These are phyloP conservation scores for Periconia sp. DNA, from an alignment of 2,329 filamentous ascomycete genomes.

Conservation along the genomic window DNA sequence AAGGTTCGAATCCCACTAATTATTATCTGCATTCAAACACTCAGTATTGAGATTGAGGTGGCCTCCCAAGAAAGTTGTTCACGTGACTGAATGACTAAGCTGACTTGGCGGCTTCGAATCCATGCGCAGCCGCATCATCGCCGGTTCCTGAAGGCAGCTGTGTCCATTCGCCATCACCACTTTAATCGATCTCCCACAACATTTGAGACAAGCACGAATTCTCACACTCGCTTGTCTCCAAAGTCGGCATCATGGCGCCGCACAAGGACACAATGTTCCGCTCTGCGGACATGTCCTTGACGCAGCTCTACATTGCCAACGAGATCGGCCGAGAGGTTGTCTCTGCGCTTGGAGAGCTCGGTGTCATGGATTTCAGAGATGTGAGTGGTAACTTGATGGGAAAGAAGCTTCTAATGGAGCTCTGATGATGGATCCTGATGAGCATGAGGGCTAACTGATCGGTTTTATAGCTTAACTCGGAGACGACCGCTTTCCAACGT, in stretches of 20 bases:
- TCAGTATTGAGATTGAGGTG: too few species aligned
- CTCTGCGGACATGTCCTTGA: slow-evolving; percentile 99
- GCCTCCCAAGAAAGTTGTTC: too few species aligned
- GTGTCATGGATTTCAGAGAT: slow-evolving; percentile 95
- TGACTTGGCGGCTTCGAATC: too few species aligned
- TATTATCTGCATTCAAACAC: too few species aligned
- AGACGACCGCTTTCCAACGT: slow-evolving; percentile 92
- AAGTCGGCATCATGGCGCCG: slow-evolving; percentile 61
- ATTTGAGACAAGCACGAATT: slow-evolving; percentile 30
- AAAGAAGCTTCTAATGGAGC: slow-evolving; percentile 14
- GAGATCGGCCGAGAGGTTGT: slow-evolving; percentile 98
- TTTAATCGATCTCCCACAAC: slow-evolving; percentile 25
- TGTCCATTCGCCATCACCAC: slow-evolving; percentile 35
- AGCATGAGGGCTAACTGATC: slow-evolving; percentile 30
- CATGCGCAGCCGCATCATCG: slow-evolving; percentile 32
- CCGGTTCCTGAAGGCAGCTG: slow-evolving; percentile 30
- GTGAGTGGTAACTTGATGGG: slow-evolving; percentile 61
- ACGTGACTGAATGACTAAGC: too few species aligned
- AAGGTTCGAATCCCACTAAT: too few species aligned
- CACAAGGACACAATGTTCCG: slow-evolving; percentile 93
- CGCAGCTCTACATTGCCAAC: slow-evolving; percentile 98
- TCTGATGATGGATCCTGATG: slow-evolving; percentile 23
- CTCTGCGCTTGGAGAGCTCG: slow-evolving; percentile 93
- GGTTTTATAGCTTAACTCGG: slow-evolving; percentile 77
- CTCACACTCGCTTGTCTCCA: slow-evolving; percentile 27